phyloP scores from a whole-genome alignment of 768 basidiomycete genomes.

The Lactarius quietus region DNA sequence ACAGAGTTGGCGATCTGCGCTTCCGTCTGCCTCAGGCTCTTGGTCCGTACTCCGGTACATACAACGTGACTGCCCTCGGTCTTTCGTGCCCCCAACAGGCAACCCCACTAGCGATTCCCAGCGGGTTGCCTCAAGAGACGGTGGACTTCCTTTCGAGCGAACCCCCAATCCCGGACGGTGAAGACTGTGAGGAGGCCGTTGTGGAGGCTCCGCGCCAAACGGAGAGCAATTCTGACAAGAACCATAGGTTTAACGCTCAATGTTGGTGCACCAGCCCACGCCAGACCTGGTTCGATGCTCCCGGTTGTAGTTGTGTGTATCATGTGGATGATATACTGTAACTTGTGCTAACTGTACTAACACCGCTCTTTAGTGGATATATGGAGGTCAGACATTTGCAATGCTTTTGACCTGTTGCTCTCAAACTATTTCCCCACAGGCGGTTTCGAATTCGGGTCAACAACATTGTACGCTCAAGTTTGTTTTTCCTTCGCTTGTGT shows the following conservation, averaged over 20 bases:
- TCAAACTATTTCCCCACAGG: not conserved
- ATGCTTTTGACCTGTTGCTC: not conserved
- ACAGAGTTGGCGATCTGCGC: conserved; percentile 35
- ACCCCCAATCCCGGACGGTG: not conserved
- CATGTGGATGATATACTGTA: not conserved
- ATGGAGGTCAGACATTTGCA: conserved; percentile 18
- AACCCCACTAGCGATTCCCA: not conserved
- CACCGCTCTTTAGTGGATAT: conserved; percentile 25
- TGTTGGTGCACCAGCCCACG: conserved; percentile 23
- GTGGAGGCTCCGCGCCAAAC: no score
- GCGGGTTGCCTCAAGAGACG: conserved; percentile 1
- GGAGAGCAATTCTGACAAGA: not conserved
- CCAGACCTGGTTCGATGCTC: conserved; percentile 11
- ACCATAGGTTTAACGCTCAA: conserved; percentile 27
- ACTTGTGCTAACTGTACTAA: not conserved
- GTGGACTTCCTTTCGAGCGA: conserved; percentile 1
- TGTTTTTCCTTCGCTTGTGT: no score
- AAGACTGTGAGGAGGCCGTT: conserved; percentile 16
- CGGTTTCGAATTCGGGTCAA: not conserved
- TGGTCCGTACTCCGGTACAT: conserved; percentile 19
- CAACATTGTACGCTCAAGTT: not conserved
- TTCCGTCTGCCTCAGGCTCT: conserved; percentile 35
- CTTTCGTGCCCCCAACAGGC: conserved; percentile 29
- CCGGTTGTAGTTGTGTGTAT: conserved; percentile 29
- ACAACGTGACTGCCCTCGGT: conserved; percentile 25